A percentile compares a stretch with the other conserved stretches of the same genome.
These are phyloP conservation scores for Aspergillus clavatus DNA, from an alignment of 2,329 filamentous ascomycete species.

Conservation along the genomic window DNA sequence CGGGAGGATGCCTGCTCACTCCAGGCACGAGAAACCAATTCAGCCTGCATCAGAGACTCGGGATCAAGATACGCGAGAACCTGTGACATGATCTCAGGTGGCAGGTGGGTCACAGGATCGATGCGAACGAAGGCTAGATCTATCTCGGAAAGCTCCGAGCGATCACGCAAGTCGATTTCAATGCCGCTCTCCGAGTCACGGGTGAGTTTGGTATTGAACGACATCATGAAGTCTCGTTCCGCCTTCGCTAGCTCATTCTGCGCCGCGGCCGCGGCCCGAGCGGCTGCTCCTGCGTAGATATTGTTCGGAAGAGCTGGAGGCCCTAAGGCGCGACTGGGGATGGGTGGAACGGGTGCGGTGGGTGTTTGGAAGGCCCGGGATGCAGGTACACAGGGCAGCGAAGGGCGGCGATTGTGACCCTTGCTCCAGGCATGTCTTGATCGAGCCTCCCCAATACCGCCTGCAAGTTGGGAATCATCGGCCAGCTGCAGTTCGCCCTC, in stretches of 20 bases:
- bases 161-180: constrained; percentile 41
- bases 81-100: constrained; percentile 55
- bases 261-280: constrained; percentile 46
- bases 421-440: constrained; percentile 26
- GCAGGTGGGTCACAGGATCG: constrained; percentile 54
- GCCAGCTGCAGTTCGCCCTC: constrained; percentile 11
- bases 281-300: constrained; percentile 41
- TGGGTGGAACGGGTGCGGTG: constrained; percentile 26
- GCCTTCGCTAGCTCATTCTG: constrained; percentile 42
- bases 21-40: constrained; percentile 56
- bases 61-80: constrained; percentile 59
- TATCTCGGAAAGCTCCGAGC: constrained; percentile 30
- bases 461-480: constrained; percentile 18
- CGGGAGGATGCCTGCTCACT: constrained; percentile 50
- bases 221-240: constrained; percentile 28
- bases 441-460: constrained; percentile 22
- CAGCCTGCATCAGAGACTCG: constrained; percentile 50
- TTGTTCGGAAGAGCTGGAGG: constrained; percentile 39
- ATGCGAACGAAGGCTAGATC: constrained; percentile 36
- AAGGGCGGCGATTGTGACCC: constrained; percentile 31
- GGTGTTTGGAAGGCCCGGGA: constrained; percentile 32
- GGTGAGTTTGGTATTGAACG: constrained; percentile 28
- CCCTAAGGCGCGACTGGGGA: constrained; percentile 35
- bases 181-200: constrained; percentile 48
- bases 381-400: constrained; percentile 32